A percentile compares a stretch with the other conserved stretches of the same genome.
Conservation (phyloP, 1,139 yeast species). For the Arxiozyma bovina region DNA sequence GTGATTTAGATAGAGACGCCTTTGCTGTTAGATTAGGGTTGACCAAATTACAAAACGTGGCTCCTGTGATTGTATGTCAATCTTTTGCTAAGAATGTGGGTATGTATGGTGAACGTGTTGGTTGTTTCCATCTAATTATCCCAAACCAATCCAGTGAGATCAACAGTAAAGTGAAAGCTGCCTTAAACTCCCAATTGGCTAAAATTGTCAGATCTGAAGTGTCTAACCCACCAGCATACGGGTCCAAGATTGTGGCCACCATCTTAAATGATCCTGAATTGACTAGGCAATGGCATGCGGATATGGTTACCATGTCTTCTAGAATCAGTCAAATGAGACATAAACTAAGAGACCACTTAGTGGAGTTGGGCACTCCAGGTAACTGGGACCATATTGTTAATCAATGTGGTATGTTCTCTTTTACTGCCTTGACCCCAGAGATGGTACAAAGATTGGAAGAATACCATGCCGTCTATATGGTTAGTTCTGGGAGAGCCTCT, state of each 20-base stretch:
- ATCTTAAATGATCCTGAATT: conserved; percentile 60
- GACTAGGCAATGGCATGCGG: conserved; percentile 73
- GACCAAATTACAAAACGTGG: conserved; percentile 34
- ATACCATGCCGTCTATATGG: conserved; percentile 71
- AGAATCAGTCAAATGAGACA: conserved; percentile 75
- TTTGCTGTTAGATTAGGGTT: conserved; percentile 81
- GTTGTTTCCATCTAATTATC: conserved; percentile 72
- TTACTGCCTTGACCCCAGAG: conserved; percentile 72
- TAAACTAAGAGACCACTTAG: conserved; percentile 52
- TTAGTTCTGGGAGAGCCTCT: conserved; percentile 82
- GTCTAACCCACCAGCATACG: conserved; percentile 93
- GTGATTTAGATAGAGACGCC: conserved; percentile 75
- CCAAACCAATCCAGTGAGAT: conserved; percentile 33
- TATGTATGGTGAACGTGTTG: conserved; percentile 96
- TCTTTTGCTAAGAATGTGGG: conserved; percentile 98
- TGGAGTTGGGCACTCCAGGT: conserved; percentile 67
- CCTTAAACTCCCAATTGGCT: conserved; percentile 67
- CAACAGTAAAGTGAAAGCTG: conserved; percentile 35
- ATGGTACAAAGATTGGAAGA: conserved; percentile 74
- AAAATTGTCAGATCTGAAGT: conserved; percentile 73
- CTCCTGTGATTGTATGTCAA: conserved; percentile 71
- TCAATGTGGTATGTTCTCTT: conserved; percentile 96
- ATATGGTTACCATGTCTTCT: conserved; percentile 79
- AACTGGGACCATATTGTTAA: conserved; percentile 87
- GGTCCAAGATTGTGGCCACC: conserved; percentile 82